These are phyloP conservation scores for Esteya vermicola DNA, from an alignment of 2,329 filamentous ascomycete species.

Conservation along the genomic window DNA sequence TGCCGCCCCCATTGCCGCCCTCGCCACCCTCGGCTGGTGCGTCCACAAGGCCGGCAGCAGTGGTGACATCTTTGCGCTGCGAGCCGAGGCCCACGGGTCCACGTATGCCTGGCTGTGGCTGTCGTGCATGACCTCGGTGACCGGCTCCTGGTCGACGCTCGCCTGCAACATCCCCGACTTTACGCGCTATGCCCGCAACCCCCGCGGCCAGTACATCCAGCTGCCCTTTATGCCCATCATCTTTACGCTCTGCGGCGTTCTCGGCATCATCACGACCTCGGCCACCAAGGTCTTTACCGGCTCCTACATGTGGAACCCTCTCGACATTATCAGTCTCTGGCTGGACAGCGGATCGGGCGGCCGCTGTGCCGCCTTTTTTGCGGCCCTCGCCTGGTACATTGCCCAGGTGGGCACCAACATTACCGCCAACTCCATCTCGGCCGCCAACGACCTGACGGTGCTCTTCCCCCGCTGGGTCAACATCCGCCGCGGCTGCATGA, in stretches of 20 bases:
- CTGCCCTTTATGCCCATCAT: constrained; percentile 30
- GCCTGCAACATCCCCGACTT: constrained; percentile 41
- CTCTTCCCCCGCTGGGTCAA: constrained; percentile 39
- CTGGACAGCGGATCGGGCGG: constrained; percentile 26
- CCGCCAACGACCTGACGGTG: constrained; percentile 40
- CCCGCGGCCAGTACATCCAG: constrained; percentile 24
- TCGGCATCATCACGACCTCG: constrained; percentile 44
- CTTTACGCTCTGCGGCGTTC: constrained; percentile 30
- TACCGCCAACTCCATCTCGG: constrained; percentile 37
- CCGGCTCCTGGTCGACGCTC: constrained; percentile 25
- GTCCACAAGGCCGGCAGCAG: constrained; percentile 42
- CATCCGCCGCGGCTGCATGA: constrained; percentile 39
- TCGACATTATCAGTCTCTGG: constrained; percentile 31
- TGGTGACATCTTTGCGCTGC: constrained; percentile 21
- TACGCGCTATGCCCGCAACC: constrained; percentile 23
- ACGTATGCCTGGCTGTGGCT: constrained; percentile 30
- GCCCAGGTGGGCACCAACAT: constrained; percentile 43
- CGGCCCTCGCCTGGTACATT: constrained; percentile 36
- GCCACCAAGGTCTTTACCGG: constrained; percentile 38
- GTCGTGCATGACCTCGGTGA: constrained; percentile 30
- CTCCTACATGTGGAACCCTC: constrained; percentile 33
- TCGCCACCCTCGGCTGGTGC: constrained; percentile 50
- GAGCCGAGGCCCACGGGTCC: constrained; percentile 21
- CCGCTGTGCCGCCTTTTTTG: constrained; percentile 27
- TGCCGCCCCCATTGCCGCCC: constrained; percentile 41